Evolutionary conservation across 805 yeast genomes (phyloP), one percentile per base, ranked within the genome.

Genomic region (Candida golubevii): DNA sequence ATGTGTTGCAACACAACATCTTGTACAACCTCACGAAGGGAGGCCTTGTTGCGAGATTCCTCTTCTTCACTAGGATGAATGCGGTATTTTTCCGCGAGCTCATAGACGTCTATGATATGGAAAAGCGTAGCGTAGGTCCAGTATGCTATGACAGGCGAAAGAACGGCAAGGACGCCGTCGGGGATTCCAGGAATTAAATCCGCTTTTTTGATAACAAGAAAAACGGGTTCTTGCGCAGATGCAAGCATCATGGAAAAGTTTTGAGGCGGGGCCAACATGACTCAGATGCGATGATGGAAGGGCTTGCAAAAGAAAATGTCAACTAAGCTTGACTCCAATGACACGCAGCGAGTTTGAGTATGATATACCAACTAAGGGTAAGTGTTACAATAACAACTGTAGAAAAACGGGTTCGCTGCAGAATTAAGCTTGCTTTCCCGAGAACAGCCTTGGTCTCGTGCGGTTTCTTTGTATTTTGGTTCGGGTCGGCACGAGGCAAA

Each of bases 31-130:
- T 84, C 85, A 5, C 57, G 41, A 43, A 81, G 65, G 0, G 86
- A 59, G 7, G 88, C 97, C 59, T 80, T 86, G 63, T 93, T 93
- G 53, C 93, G 78, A 40, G 77, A 61, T 29, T 72, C 56, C 45
- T 88, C 88, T 61, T 91, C 98, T 55, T 85, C 95, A 33, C 90
- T 82, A 15, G 98, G 90, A 63, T 93, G 99, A 41, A 93, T 88
- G 53, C 98, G 75, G 67, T 87, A 88, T 60, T 76, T 71, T 57
- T 87, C 96, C 36, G 90, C 88, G 51, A 88, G 68, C 59, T 87
- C 78, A 53, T 75, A 79, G 35, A 75, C 75, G 62, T 93, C 98
- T 41, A 90, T 67, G 8, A 84, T 48, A 59, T 84, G 88, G 75
- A 86, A 93, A 49, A 86, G 64, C 26, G 77, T 58, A 3, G 96